phyloP scores from a whole-genome alignment of 345 rosid genomes.

The Eucalyptus sideroxylon region DNA sequence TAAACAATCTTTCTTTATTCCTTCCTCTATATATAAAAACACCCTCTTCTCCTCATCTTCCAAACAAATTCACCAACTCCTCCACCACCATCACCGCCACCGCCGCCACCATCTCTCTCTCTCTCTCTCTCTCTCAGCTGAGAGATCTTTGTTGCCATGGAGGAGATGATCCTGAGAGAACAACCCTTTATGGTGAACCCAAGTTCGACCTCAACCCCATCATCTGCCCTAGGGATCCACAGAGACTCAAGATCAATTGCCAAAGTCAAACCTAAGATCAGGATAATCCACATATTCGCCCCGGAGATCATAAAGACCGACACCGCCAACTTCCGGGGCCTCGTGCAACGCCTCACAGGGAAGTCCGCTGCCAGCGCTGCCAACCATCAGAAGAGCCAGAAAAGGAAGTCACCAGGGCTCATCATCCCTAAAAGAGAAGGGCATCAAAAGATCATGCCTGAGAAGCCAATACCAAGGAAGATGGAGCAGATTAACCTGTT shows the following conservation, averaged over 20 bases:
- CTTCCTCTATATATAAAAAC: not conserved
- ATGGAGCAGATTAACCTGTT: not conserved
- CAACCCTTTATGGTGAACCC: not conserved
- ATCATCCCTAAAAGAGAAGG: not conserved
- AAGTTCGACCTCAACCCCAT: not conserved
- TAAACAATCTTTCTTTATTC: not conserved
- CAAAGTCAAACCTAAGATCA: slow-evolving; percentile 19
- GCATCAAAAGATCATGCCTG: not conserved
- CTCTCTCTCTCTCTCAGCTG: not conserved
- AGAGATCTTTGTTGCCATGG: not conserved
- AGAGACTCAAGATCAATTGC: slow-evolving; percentile 6
- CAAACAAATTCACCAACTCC: not conserved
- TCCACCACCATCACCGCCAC: not conserved
- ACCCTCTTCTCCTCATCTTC: not conserved
- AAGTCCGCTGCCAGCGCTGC: not conserved
- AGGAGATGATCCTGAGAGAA: not conserved
- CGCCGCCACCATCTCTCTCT: not conserved
- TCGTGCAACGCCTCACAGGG: slow-evolving; percentile 35
- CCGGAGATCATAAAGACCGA: slow-evolving; percentile 42
- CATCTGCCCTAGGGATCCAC: slow-evolving; percentile 7
- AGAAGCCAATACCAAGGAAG: not conserved
- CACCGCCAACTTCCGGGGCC: slow-evolving; percentile 23
- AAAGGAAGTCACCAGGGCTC: not conserved
- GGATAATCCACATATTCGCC: slow-evolving; percentile 33
- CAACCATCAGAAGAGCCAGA: not conserved